Evolutionary conservation across 176 grass and related monocot genomes (phyloP), one percentile per base, ranked within the genome.

Genomic region (Avena insularis): DNA sequence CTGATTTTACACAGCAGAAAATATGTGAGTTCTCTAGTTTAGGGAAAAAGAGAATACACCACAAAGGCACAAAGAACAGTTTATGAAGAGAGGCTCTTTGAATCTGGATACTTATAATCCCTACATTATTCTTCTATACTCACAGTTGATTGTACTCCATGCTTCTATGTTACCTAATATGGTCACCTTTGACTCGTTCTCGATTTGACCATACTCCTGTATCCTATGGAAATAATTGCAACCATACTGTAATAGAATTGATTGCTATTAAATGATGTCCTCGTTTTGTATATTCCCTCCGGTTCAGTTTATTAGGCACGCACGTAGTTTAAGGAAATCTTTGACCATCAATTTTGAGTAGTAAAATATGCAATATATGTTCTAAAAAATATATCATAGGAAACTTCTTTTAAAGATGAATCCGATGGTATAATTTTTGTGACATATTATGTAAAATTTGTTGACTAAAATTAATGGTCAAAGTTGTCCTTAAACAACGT

Each of bases 91-190:
- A 75, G 46, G 25, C 47, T 75, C 25, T 27, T 51, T 29, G 72
- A 51, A 53, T 53, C 14, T 75, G 38, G 58, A 62, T 73, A 47
- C 20, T 25, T 62, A 19, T 80, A 72, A 8, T 14, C 27, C 43
- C 12, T 29, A 80, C 54, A 49, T 59, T n/a, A 9, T n/a, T 66
- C 61, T 60, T 12, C 21, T 68, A 12, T 78, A 36, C 17, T 47
- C 38, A 17, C 62, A 38, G 57, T 72, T 73, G 56, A 36, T 36
- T 72, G 40, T 80, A 71, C 11, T 19, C 76, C 25, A 33, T 80
- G 77, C 66, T 80, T 71, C 17, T 43, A 60, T 12, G 12, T 77
- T 31, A 3, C 40, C 79, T 78, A 19, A 19, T 83, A 12, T 78
- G 35, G 8, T 36, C 62, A 58, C 36, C 8, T 49, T 71, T 54